Conservation (phyloP, 768 basidiomycete species). For the Mycena belliarum region DNA sequence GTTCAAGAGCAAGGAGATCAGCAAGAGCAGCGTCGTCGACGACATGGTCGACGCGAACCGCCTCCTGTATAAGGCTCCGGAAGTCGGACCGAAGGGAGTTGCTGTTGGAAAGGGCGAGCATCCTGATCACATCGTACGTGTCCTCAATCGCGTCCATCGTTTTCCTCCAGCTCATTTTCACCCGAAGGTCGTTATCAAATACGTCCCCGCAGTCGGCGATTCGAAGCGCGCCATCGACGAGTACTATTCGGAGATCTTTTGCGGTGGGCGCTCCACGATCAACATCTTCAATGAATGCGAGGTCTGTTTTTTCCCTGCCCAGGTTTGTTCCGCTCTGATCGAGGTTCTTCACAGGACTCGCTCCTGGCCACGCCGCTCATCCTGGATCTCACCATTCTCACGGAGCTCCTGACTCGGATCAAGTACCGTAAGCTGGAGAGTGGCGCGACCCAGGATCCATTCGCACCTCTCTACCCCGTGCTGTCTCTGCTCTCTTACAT, state of each 20-base stretch:
- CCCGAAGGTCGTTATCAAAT: constrained; percentile 81
- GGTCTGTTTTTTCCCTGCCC: constrained; percentile 35
- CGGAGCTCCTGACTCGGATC: constrained; percentile 65
- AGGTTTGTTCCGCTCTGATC: background rate
- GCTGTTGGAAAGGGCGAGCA: constrained; percentile 87
- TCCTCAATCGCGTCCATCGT: background rate
- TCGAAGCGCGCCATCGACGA: constrained; percentile 99
- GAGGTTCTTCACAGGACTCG: constrained; percentile 62
- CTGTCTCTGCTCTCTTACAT: constrained; percentile 93
- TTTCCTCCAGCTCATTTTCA: background rate
- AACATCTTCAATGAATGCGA: constrained; percentile 98
- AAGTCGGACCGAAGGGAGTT: constrained; percentile 48
- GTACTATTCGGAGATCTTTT: constrained; percentile 97
- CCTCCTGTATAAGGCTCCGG: constrained; percentile 85
- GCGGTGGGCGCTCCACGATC: constrained; percentile 90
- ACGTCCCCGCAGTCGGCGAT: constrained; percentile 94
- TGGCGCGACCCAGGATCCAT: constrained; percentile 53
- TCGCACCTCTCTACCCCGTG: constrained; percentile 86
- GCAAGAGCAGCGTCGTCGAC: constrained; percentile 94
- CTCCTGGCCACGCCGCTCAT: constrained; percentile 95
- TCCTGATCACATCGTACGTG: constrained; percentile 79
- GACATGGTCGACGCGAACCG: constrained; percentile 96
- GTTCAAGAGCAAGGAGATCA: constrained; percentile 98
- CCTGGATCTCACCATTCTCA: constrained; percentile 87
- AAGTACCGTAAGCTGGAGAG: constrained; percentile 60